Base-by-base conservation (phyloP, 108 stramenopile species). In the Skeletonema potamos region DNA sequence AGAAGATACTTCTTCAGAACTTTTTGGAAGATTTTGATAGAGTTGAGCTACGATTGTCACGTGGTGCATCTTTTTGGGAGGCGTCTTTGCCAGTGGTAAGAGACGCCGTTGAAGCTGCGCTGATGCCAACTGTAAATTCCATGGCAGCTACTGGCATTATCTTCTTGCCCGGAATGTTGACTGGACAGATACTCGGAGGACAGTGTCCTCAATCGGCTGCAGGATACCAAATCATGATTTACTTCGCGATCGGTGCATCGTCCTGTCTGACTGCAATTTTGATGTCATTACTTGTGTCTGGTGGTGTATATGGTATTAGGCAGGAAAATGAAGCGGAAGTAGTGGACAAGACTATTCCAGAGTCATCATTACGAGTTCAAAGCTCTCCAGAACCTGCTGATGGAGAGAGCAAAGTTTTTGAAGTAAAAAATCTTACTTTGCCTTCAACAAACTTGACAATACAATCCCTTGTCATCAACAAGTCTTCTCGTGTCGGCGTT, bases 101-200 rank as follows among this genome's bases (percentile, higher is more conserved):
- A 39, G 59, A 76, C 22, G 77, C 82, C 7, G 51, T 81, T 29
- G 54, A 64, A 27, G 68, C 83, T 10, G 85, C 69, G 5, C 44
- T 84, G 29, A 72, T 66, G 66, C 85, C 85, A 24, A 81, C 82
- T 12, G 22, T 86, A 3, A 84, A 84, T 29, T 43, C 57, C 1
- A 85, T 85, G 84, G 57, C 79, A 13, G 83, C 83, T 15, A 72
- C 84, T 20, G 69, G 73, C 0, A 83, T 85, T 20, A 79, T 73
- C 12, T 70, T 70, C 36, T 78, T 82, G 62, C 85, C 85, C 8
- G 85, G 85, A 2, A 85, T 85, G 85, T 84, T 84, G 85, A 86
- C 85, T 20, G 85, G 85, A 10, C 85, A 86, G 41, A 76, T 86
- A 17, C 54, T 86, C 11, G 85, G 85, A 4, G 85, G 85, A 2